A percentile compares a stretch with the other conserved stretches of the same genome.
These are phyloP conservation scores for Aspergillus bridgeri DNA, from an alignment of 495 filamentous ascomycete species.

Conservation along the genomic window DNA sequence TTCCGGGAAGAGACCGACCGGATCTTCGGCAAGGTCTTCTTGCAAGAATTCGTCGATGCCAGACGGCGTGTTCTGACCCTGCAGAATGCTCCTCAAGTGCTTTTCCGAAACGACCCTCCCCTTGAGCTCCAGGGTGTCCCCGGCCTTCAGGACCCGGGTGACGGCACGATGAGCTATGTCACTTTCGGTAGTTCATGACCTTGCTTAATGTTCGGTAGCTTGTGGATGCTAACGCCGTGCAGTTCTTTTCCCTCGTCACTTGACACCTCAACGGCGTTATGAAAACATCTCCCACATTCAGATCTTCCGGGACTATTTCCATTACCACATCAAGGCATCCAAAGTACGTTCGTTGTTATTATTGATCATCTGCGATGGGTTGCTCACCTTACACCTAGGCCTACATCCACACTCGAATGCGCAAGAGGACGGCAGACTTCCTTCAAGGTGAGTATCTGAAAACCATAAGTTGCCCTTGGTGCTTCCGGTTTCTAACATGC, in stretches of 20 bases:
- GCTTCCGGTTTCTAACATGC: conserved; percentile 24
- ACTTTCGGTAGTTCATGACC: conserved; percentile 72
- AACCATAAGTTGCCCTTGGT: background rate
- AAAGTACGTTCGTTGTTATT: conserved; percentile 52
- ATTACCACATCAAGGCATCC: conserved; percentile 99
- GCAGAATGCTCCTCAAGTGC: conserved; percentile 97
- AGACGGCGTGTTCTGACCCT: conserved; percentile 75
- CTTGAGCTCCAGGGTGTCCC: conserved; percentile 84
- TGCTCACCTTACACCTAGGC: conserved; percentile 50
- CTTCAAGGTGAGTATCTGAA: conserved; percentile 67
- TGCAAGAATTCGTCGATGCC: conserved; percentile 95
- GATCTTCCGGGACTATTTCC: conserved; percentile 99
- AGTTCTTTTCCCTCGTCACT: conserved; percentile 95
- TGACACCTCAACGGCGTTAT: conserved; percentile 82
- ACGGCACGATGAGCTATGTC: conserved; percentile 90
- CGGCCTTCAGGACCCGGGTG: conserved; percentile 65
- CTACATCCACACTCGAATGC: conserved; percentile 98
- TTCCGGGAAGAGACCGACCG: conserved; percentile 97
- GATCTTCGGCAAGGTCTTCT: conserved; percentile 94
- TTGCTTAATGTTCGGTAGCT: background rate
- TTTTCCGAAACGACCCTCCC: conserved; percentile 92
- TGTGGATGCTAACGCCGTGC: conserved; percentile 8
- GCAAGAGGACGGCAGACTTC: conserved; percentile 94
- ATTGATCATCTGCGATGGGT: conserved; percentile 1
- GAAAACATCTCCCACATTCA: conserved; percentile 98